Evolutionary conservation across 2,329 filamentous ascomycete species (phyloP), one percentile per base, ranked within the genome.

Genomic region (Aspergillus awamori): DNA sequence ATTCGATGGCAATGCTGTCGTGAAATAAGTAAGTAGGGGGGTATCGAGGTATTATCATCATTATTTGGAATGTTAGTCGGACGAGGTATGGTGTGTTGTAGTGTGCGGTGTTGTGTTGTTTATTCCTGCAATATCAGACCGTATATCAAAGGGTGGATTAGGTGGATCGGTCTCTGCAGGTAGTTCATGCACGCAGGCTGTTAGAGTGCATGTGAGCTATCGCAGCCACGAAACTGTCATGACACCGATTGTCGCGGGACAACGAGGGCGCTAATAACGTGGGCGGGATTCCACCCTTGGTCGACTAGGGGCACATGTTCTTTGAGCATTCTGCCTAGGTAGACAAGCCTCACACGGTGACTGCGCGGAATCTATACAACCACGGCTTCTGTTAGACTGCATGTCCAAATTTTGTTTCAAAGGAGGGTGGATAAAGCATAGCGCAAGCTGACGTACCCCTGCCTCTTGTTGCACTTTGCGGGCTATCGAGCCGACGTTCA

Each of bases 251-350:
- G 58, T 6, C 65, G 66, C 5, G 66, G 45, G 30, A 80, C 88
- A 57, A 95, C 86, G 61, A 95, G 81, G 22, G 89, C 92, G 73
- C 93, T 95, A 58, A 96, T 79, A 36, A 95, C 81, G 71, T 95
- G 85, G 38, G 87, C 90, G 63, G 85, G 82, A 68, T 87, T 85
- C 90, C 91, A 97, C 53, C 89, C 90, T 68, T 95, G 89, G 3
- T 84, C 83, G 48, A 81, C 76, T 17, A 97, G 76, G 0, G 88
- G 83, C 20, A 85, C 74, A 57, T 83, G 82, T 65, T 94, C 91
- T 65, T 88, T 87, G 49, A 97, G 83, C 54, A 93, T 86, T 72
- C 88, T 92, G 67, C 93, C 93, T 76, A 95, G 84, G 74, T 96
- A 96, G 20, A 87, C 88, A 61, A 97, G 84, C 57, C 87, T 86